Conservation (phyloP, 2,329 filamentous ascomycete species). For the Coleophoma eucalyptorum region DNA sequence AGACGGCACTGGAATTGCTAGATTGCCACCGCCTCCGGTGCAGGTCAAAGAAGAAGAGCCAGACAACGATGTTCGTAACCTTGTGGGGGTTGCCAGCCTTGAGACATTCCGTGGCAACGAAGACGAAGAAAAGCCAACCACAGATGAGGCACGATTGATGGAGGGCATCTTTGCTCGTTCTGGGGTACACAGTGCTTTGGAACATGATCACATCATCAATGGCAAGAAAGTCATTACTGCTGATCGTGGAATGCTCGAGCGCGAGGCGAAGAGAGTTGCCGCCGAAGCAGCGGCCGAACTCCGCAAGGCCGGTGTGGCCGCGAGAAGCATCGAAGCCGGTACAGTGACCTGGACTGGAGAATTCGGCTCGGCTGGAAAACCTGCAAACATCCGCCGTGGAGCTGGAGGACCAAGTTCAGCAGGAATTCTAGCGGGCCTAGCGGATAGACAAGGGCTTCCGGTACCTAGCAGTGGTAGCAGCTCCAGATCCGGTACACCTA, state of each 20-base stretch:
- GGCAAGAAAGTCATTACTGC: constrained; percentile 68
- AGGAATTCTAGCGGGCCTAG: constrained; percentile 51
- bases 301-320: constrained; percentile 67
- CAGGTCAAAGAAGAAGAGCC: constrained; percentile 24
- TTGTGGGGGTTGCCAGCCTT: constrained; percentile 58
- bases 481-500: constrained; percentile 43
- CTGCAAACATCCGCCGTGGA: constrained; percentile 41
- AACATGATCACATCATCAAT: constrained; percentile 88
- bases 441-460: constrained; percentile 44
- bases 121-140: constrained; percentile 34
- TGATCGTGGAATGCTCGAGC: constrained; percentile 73
- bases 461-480: constrained; percentile 34
- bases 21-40: neutral
- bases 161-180: constrained; percentile 84
- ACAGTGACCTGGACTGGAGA: constrained; percentile 93
- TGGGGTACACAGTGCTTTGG: constrained; percentile 83
- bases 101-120: constrained; percentile 56
- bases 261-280: constrained; percentile 77
- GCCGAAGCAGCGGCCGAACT: constrained; percentile 74
- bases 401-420: constrained; percentile 51
- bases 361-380: constrained; percentile 72
- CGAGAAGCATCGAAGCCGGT: constrained; percentile 70
- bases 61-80: constrained; percentile 42
- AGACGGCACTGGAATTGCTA: neutral
- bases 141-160: constrained; percentile 74